Base-by-base conservation (phyloP, 2,329 filamentous ascomycete genomes). In the Paracamarosporium sp. region DNA sequence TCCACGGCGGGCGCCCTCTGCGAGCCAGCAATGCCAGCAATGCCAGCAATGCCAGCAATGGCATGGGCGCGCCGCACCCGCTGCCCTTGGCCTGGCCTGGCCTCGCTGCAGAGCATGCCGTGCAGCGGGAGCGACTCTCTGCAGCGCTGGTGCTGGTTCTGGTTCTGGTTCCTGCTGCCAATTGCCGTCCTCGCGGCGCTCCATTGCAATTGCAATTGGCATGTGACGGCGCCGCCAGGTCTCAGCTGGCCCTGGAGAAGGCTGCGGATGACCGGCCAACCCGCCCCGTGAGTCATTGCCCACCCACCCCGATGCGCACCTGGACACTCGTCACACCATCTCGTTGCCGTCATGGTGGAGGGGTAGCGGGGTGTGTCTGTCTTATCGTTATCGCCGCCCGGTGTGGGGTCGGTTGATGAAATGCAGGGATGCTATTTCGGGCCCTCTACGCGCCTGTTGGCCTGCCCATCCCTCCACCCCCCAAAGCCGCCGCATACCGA, bases 351-450 rank as follows among this genome's bases (percentile, higher is more conserved):
- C 30, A 20, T 51, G 36, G 24, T 40, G 48, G 48, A 51, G 48
- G 48, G 48, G 48, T 27, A 43, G 48, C 48, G 35, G 48, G 48
- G 48, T 35, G 20, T 24, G 25, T n/a, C n/a, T 41, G 35, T 51
- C 48, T 51, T 50, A 50, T 50, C 48, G 48, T 51, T 51, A 51
- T 51, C 48, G 47, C 43, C 51, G 46, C 48, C 47, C 50, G 43
- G 48, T 51, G 48, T 51, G 48, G 48, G 48, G 48, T 51, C 36
- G 27, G 13, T 41, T 51, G 47, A 50, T 27, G 24, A 40, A 15
- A 41, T 50, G 35, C 47, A 51, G 48, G 35, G 48, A 41, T 51
- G 25, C 48, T 41, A 41, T 51, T 41, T 51, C 36, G n/a, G 35
- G 27, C 36, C 9, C 15, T 43, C 36, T 43, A 41, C 36, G 31